Evolutionary conservation across 768 basidiomycete genomes (phyloP).

Genomic region (Calocera cornea): DNA sequence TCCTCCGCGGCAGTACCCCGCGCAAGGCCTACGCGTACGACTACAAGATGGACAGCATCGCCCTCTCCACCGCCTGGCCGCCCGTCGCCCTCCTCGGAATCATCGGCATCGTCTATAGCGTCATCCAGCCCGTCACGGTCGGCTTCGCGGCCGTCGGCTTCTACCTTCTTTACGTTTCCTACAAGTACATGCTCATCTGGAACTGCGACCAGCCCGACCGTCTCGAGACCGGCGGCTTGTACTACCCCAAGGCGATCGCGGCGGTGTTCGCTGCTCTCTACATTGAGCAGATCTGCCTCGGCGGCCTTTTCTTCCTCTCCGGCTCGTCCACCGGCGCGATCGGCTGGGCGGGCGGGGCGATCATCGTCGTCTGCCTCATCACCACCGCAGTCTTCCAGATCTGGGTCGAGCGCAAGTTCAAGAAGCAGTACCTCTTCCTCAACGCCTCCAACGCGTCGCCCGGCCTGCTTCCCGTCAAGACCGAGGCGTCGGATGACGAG

Average conservation of each 20-base stretch:
- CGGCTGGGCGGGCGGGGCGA: slow-evolving; percentile 23
- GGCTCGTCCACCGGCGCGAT: slow-evolving; percentile 12
- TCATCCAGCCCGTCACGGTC: slow-evolving; percentile 27
- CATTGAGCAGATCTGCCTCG: slow-evolving; percentile 25
- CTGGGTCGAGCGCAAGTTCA: slow-evolving; percentile 19
- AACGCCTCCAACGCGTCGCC: slow-evolving; percentile 3
- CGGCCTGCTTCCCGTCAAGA: background rate
- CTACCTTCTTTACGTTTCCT: slow-evolving; percentile 23
- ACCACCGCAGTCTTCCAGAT: slow-evolving; percentile 20
- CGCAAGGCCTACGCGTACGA: slow-evolving; percentile 21
- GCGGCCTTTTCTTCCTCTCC: slow-evolving; percentile 26
- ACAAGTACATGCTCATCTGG: slow-evolving; percentile 27
- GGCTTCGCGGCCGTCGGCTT: slow-evolving; percentile 23
- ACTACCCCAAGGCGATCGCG: slow-evolving; percentile 27
- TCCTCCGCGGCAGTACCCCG: slow-evolving; percentile 24
- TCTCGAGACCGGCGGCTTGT: slow-evolving; percentile 28
- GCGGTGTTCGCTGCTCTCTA: slow-evolving; percentile 27
- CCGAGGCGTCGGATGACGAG: slow-evolving; percentile 6
- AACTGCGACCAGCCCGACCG: slow-evolving; percentile 25
- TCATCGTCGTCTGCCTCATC: slow-evolving; percentile 24
- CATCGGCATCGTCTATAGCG: slow-evolving; percentile 27
- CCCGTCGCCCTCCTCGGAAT: slow-evolving; percentile 22
- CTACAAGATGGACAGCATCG: slow-evolving; percentile 15
- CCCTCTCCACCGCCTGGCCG: slow-evolving; percentile 12
- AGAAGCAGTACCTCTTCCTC: slow-evolving; percentile 13